Base-by-base conservation (phyloP, 2,329 filamentous ascomycete genomes). In the Didymella sp. region DNA sequence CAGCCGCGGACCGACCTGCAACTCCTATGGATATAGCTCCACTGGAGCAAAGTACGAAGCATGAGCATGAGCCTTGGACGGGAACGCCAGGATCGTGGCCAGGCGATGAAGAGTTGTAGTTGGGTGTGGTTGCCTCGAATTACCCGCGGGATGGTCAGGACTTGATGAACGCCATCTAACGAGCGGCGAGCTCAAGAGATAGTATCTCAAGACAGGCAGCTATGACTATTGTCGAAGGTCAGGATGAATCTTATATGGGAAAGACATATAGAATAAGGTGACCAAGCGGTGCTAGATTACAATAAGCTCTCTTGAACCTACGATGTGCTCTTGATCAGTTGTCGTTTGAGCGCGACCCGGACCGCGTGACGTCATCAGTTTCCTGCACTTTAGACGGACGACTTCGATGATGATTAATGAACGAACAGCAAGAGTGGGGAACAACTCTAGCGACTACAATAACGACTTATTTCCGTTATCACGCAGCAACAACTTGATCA, bases 321-420 rank as follows among this genome's bases (percentile, higher is more conserved):
- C 25, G 9, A 27, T 5, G 9, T n/a, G 38, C 38, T 41, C 21
- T n/a, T 25, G 21, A 25, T 41, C 12, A 19, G 12, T 37, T 38
- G 15, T 37, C 8, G n/a, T 37, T 17, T 15, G 11, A 33, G 27
- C 19, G 13, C 15, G 21, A 15, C 38, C n/a, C 5, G 24, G 19
- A 24, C 25, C 22, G 37, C 43, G 48, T 57, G 54, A 57, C 54
- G 48, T 57, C 54, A 57, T 17, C 4, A 42, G 25, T 43, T n/a
- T 3, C 24, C 19, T 38, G 37, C 43, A 27, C 31, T 13, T 28
- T 35, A 30, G 31, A 24, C 17, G 30, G 30, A 44, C 25, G 28
- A 8, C 44, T 40, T 52, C 48, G 22, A 51, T 54, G 56, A 58
- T 58, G 50, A 58, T 51, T 58, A 58, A 58, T 58, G 33, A 51